These are phyloP conservation scores for Lactuca sativa DNA, from an alignment of 129 eudicot genomes.

Conservation along the genomic window DNA sequence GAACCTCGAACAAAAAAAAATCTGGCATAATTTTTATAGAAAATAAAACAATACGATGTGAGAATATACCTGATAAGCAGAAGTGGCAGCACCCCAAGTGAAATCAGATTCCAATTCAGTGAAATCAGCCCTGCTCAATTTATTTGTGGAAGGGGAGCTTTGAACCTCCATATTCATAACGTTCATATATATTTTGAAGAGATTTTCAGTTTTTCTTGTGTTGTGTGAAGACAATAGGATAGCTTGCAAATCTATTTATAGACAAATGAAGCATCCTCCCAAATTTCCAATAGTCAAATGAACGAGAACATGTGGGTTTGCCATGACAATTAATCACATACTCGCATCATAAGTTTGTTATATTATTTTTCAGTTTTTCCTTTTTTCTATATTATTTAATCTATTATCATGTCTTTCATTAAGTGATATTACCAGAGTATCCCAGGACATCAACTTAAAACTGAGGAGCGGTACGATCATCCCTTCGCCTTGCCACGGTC, in stretches of 20 bases:
- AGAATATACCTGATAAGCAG: constrained; percentile 3
- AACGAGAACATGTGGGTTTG: not conserved
- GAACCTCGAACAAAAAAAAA: too few relatives aligned
- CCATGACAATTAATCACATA: not conserved
- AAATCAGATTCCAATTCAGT: not conserved
- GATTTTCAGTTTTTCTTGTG: not conserved
- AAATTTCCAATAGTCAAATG: not conserved
- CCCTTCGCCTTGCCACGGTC: too few relatives aligned
- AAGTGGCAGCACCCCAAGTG: not conserved
- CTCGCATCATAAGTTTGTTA: not conserved
- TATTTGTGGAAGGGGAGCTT: not conserved
- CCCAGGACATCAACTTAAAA: too few relatives aligned
- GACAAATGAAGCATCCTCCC: not conserved
- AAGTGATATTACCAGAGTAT: too few relatives aligned
- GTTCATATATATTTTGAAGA: not conserved
- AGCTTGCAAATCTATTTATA: not conserved
- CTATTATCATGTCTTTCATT: too few relatives aligned
- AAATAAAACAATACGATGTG: too few relatives aligned
- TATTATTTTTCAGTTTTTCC: not conserved
- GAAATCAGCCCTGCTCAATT: not conserved
- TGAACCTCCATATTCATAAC: not conserved
- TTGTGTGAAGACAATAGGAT: not conserved
- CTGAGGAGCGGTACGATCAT: too few relatives aligned
- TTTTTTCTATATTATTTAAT: too few relatives aligned
- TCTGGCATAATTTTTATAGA: not conserved